Conservation (phyloP, 176 grass and related monocot genomes). For the barley (Hordeum vulgare) region MorexV3_pseudomolecules_assembly NC_058519.1:147788885-147789384, state of each 20-base stretch:
- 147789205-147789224: not conserved
- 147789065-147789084: not conserved
- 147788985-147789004: not conserved
- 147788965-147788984: not conserved
- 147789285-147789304: not conserved
- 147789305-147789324: not conserved
- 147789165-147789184: not conserved
- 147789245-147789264: not conserved
- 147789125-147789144: not conserved
- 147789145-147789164: not conserved
- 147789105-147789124: not conserved
- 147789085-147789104: not conserved
- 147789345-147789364: not conserved
- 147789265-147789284: not conserved
- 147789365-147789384: not conserved
- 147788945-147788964: not conserved
- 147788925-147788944: too few species aligned
- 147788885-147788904: too few species aligned
- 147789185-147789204: not conserved
- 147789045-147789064: not conserved
- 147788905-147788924: too few species aligned
- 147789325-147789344: not conserved
- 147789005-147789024: not conserved
- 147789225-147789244: not conserved
- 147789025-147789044: not conserved